Conservation (phyloP, 768 basidiomycete genomes). For the Butyriboletus loyo region DNA sequence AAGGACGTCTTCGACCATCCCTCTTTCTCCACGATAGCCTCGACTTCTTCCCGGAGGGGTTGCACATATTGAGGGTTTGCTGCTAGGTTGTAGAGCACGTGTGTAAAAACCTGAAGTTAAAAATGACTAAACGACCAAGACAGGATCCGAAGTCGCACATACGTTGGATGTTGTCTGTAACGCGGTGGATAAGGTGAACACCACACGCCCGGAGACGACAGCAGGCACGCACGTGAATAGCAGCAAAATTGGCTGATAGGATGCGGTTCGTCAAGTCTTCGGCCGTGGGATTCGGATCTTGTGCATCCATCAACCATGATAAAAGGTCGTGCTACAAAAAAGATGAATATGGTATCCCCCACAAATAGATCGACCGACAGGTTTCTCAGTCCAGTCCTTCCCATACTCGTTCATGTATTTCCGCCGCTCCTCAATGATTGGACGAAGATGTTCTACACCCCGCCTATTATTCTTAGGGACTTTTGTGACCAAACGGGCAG, state of each 20-base stretch:
- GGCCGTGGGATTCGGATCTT: no score
- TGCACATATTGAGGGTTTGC: no score
- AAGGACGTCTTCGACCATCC: slow-evolving; percentile 9
- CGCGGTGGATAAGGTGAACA: not conserved
- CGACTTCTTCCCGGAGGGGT: no score
- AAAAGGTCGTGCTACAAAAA: no score
- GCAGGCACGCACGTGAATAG: slow-evolving; percentile 17
- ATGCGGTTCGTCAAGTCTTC: no score
- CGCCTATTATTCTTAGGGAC: not conserved
- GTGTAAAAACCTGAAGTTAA: not conserved
- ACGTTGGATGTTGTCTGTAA: no score
- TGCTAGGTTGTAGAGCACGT: not conserved
- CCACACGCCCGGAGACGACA: not conserved
- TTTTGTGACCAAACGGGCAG: slow-evolving; percentile 11
- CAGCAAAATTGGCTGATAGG: no score
- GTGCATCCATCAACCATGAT: no score
- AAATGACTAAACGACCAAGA: not conserved
- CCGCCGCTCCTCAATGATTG: slow-evolving; percentile 31
- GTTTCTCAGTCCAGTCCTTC: slow-evolving; percentile 28
- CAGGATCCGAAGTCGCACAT: not conserved
- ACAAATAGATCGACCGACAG: slow-evolving; percentile 22
- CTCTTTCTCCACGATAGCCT: no score
- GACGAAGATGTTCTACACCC: slow-evolving; percentile 15
- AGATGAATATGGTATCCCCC: not conserved
- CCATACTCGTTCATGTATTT: slow-evolving; percentile 22